These are phyloP conservation scores for Dicorynia guianensis DNA, from an alignment of 306 rosid genomes.

Conservation along the genomic window DNA sequence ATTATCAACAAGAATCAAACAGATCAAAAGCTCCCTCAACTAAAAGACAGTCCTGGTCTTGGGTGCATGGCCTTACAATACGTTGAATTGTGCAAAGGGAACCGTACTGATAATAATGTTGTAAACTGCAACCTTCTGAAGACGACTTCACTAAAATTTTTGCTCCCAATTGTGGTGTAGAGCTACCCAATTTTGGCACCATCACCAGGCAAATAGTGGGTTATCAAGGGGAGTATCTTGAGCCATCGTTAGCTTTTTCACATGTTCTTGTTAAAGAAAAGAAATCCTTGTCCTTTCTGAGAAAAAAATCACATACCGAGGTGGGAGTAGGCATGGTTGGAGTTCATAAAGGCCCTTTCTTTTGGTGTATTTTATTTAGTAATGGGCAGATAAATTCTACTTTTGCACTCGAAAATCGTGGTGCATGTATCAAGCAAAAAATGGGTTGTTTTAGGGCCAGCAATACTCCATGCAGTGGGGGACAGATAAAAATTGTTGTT, in stretches of 20 bases:
- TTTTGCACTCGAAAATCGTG: conserved; percentile 88
- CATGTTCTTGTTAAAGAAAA: conserved; percentile 60
- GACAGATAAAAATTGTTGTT: conserved; percentile 37
- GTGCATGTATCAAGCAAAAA: conserved; percentile 75
- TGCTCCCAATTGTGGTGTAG: conserved; percentile 91
- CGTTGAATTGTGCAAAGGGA: conserved; percentile 72
- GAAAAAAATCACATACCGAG: conserved; percentile 77
- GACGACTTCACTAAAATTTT: conserved; percentile 89
- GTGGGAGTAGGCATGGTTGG: conserved; percentile 85
- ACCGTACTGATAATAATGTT: conserved; percentile 66
- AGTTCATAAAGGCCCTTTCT: conserved; percentile 72
- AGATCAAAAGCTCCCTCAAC: conserved; percentile 61
- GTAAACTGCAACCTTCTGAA: conserved; percentile 79
- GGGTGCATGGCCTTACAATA: conserved; percentile 96
- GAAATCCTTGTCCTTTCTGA: conserved; percentile 58
- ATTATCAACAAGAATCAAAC: conserved; percentile 83
- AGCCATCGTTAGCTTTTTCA: conserved; percentile 68
- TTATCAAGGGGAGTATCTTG: conserved; percentile 70
- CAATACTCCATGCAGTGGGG: conserved; percentile 70
- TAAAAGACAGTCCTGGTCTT: conserved; percentile 80
- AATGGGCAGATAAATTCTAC: conserved; percentile 71
- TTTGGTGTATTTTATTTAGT: conserved; percentile 86
- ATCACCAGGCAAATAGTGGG: conserved; percentile 73
- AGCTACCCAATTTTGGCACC: conserved; percentile 84
- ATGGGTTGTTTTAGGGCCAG: conserved; percentile 90